Evolutionary conservation across 1,284 basidiomycete species (phyloP).

Genomic region (Austroboletus novae-zelandiae): DNA sequence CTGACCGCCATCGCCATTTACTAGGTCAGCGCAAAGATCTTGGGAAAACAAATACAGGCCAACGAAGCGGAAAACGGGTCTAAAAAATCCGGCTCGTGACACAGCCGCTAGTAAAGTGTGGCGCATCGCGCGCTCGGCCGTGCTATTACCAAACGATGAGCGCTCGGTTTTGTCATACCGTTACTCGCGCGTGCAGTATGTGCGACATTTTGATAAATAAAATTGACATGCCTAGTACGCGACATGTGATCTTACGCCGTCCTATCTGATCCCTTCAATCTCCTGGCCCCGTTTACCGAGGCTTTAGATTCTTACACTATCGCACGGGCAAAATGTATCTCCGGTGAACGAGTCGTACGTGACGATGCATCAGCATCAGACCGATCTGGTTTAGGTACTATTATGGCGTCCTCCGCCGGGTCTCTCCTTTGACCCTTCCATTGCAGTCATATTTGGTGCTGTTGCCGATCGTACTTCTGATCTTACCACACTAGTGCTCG

Average conservation of each 20-base stretch:
- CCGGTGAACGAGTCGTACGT: conserved; percentile 20
- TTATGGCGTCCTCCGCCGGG: conserved; percentile 24
- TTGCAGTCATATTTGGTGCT: conserved; percentile 15
- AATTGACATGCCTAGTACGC: conserved; percentile 9
- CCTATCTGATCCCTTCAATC: conserved; percentile 32
- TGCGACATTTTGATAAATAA: conserved; percentile 14
- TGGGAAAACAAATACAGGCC: conserved; percentile 60
- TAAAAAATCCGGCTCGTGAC: conserved; percentile 31
- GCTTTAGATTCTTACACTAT: conserved; percentile 20
- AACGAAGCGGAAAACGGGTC: conserved; percentile 35
- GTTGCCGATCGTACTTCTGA: conserved; percentile 15
- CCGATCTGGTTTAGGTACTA: conserved; percentile 22
- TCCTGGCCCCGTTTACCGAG: conserved; percentile 26
- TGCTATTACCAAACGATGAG: conserved; percentile 11
- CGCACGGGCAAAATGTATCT: conserved; percentile 20
- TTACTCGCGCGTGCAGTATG: conserved; percentile 7
- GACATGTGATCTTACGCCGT: conserved; percentile 9
- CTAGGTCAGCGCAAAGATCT: conserved; percentile 78
- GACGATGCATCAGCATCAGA: conserved; percentile 19
- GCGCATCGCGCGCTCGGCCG: conserved; percentile 3
- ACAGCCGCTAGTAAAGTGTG: conserved; percentile 1
- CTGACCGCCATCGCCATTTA: conserved; percentile 12
- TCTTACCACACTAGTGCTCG: conserved; percentile 8
- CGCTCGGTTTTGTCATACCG: conserved; percentile 16
- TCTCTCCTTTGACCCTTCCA: conserved; percentile 26